A percentile compares a stretch with the other conserved stretches of the same genome.
Evolutionary conservation across 305 asterid species (phyloP).

Genomic region (Fraxinus angustifolia): DNA sequence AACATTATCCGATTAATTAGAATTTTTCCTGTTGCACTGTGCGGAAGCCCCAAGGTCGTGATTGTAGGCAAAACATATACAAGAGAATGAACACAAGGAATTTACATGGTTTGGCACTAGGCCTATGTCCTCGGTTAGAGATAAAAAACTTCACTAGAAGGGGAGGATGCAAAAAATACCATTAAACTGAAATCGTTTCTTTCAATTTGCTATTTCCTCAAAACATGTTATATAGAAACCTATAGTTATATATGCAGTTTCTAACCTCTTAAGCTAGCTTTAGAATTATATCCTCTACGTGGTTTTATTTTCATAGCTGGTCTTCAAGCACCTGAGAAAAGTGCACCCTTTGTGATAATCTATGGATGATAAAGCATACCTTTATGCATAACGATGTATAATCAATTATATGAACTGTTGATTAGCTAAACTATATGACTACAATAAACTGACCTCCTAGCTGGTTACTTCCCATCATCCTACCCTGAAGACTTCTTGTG

Average conservation of each 20-base stretch:
- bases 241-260: neutral
- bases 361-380: neutral
- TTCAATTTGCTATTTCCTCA: neutral
- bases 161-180: neutral
- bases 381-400: neutral
- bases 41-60: neutral
- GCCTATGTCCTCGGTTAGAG: neutral
- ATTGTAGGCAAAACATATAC: neutral
- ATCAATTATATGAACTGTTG: neutral
- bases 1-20: neutral
- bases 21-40: neutral
- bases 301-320: neutral
- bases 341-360: neutral
- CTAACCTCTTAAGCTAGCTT: neutral
- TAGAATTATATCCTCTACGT: neutral
- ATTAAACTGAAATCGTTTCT: neutral
- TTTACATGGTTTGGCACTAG: neutral
- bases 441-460: neutral
- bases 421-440: neutral
- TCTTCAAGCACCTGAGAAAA: neutral
- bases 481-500: neutral
- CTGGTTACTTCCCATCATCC: neutral
- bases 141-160: neutral
- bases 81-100: neutral
- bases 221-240: neutral